Conservation (phyloP, 495 filamentous ascomycete species). For the Penicillium salamii region DNA sequence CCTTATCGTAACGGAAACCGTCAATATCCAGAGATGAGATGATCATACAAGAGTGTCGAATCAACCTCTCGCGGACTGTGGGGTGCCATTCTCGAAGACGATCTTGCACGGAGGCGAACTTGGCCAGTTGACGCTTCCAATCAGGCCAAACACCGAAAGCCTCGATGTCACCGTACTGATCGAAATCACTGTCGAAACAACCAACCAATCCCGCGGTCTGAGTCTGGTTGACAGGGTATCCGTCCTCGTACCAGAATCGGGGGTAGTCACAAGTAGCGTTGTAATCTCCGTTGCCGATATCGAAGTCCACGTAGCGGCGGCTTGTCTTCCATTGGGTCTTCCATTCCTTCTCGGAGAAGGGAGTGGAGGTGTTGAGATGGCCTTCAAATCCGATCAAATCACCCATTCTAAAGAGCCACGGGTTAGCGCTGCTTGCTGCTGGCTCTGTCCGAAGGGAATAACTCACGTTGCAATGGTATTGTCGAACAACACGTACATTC, state of each 20-base stretch:
- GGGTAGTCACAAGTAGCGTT: slow-evolving; percentile 60
- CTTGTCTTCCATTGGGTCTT: slow-evolving; percentile 54
- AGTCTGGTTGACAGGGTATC: slow-evolving; percentile 47
- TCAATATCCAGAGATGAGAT: slow-evolving; percentile 63
- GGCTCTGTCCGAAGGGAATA: background rate
- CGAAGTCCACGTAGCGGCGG: slow-evolving; percentile 61
- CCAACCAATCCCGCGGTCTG: slow-evolving; percentile 47
- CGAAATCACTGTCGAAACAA: slow-evolving; percentile 69
- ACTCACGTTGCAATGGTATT: slow-evolving; percentile 69
- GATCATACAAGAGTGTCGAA: slow-evolving; percentile 63
- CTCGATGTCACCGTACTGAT: slow-evolving; percentile 66
- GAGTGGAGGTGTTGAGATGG: slow-evolving; percentile 60
- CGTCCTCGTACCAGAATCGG: slow-evolving; percentile 64
- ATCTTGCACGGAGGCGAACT: slow-evolving; percentile 74
- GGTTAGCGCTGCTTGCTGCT: background rate
- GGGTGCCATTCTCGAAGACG: slow-evolving; percentile 70
- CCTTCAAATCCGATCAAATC: slow-evolving; percentile 68
- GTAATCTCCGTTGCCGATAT: slow-evolving; percentile 49
- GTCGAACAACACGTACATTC: slow-evolving; percentile 70
- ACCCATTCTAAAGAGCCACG: slow-evolving; percentile 44
- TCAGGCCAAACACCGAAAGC: slow-evolving; percentile 67
- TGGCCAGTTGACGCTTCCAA: slow-evolving; percentile 65
- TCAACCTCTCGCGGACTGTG: slow-evolving; percentile 53
- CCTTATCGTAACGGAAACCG: slow-evolving; percentile 68
- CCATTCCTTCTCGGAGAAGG: slow-evolving; percentile 56